Conservation (phyloP, 306 rosid species). For the Abrus precatorius region DNA sequence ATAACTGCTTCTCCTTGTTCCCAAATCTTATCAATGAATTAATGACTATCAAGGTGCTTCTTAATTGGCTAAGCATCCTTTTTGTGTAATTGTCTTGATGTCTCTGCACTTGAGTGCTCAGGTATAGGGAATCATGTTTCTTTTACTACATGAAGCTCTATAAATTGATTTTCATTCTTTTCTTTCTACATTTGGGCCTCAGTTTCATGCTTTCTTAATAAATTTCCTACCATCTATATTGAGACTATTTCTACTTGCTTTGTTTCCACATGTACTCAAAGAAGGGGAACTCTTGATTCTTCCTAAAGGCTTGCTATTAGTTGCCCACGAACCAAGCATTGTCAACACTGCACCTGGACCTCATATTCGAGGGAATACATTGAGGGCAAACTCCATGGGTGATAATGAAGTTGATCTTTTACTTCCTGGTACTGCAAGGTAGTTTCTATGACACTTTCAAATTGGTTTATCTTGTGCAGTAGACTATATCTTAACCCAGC, state of each 20-base stretch:
- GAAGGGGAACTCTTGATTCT: conserved; percentile 59
- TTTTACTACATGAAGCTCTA: not conserved
- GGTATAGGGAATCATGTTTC: too few species aligned
- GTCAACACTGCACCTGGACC: conserved; percentile 81
- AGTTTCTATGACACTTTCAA: not conserved
- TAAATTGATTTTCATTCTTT: conserved; percentile 21
- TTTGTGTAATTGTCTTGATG: too few species aligned
- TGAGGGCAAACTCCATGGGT: conserved; percentile 83
- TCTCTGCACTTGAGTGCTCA: too few species aligned
- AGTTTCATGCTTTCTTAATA: conserved; percentile 17
- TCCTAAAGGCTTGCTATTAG: conserved; percentile 71
- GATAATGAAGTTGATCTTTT: conserved; percentile 86
- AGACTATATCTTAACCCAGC: not conserved
- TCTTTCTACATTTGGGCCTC: not conserved
- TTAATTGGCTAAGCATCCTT: too few species aligned
- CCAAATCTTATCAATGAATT: too few species aligned
- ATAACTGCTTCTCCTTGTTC: too few species aligned
- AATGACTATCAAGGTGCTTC: too few species aligned
- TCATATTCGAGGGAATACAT: conserved; percentile 77
- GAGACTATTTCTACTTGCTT: not conserved
- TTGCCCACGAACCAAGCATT: conserved; percentile 81
- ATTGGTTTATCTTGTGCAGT: conserved; percentile 4
- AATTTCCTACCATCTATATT: not conserved
- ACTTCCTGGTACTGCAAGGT: conserved; percentile 93
- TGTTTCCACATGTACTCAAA: conserved; percentile 52